Evolutionary conservation across 495 filamentous ascomycete species (phyloP).

Genomic region (Talaromyces stipitatus): DNA sequence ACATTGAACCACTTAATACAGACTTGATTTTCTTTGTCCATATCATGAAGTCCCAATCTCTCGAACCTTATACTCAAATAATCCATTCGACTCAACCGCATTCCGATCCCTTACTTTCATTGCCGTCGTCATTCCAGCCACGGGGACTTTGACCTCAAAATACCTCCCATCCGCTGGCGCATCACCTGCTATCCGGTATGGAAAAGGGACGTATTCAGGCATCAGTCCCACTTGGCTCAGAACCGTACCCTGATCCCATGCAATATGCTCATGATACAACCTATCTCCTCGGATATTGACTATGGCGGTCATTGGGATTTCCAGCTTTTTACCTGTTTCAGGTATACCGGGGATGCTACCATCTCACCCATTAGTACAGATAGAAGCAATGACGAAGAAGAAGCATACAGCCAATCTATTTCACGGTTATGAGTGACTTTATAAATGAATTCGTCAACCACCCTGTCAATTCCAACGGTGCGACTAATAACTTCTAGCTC

Average conservation of each 20-base stretch:
- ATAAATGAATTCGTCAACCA: constrained; percentile 51
- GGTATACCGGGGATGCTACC: constrained; percentile 61
- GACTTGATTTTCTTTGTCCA: too few relatives aligned
- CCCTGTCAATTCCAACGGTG: constrained; percentile 51
- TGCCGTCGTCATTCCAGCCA: constrained; percentile 57
- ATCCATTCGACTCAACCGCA: constrained; percentile 51
- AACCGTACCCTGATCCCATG: constrained; percentile 78
- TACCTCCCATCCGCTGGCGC: constrained; percentile 27
- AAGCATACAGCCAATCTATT: constrained; percentile 59
- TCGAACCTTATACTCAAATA: constrained; percentile 41
- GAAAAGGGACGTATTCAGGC: constrained; percentile 52
- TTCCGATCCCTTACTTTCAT: constrained; percentile 56
- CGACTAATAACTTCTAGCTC: constrained; percentile 61
- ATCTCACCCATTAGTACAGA: constrained; percentile 46
- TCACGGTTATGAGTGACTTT: constrained; percentile 58
- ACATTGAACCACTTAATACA: too few relatives aligned
- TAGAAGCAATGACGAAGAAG: constrained; percentile 26
- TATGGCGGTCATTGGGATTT: constrained; percentile 63
- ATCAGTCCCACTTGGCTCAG: constrained; percentile 67
- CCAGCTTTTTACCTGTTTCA: constrained; percentile 56
- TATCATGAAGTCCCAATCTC: constrained; percentile 15
- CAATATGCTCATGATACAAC: constrained; percentile 72
- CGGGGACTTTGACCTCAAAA: constrained; percentile 61
- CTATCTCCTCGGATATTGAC: constrained; percentile 71
- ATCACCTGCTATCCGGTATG: constrained; percentile 42